A percentile compares a stretch with the other conserved stretches of the same genome.
These are phyloP conservation scores for Silybum marianum DNA, from an alignment of 129 eudicot species.

Conservation along the genomic window DNA sequence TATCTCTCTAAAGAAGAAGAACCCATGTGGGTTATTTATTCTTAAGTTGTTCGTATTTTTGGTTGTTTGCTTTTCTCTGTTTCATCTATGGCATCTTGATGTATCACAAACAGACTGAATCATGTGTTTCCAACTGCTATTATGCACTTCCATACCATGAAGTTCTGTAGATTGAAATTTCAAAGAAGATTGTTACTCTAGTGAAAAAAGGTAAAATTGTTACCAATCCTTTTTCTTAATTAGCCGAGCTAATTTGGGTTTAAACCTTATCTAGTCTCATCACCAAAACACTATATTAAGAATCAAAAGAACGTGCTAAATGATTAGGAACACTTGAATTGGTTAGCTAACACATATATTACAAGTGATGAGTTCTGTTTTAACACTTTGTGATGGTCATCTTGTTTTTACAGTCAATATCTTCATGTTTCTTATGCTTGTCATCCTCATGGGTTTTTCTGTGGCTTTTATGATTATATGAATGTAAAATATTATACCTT, in stretches of 20 bases:
- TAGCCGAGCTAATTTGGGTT: neutral
- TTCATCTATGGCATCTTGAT: neutral
- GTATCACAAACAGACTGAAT: neutral
- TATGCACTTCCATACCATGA: neutral
- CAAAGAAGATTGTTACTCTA: too few species aligned
- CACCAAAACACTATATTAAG: neutral
- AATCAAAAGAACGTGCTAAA: neutral
- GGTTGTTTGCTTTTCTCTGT: neutral
- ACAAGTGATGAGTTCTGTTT: neutral
- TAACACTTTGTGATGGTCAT: neutral
- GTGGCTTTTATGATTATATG: neutral
- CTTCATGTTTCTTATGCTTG: neutral
- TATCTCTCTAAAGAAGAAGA: slow-evolving; percentile 21
- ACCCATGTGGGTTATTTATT: slow-evolving; percentile 2
- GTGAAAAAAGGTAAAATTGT: too few species aligned
- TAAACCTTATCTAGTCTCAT: neutral
- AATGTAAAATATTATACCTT: neutral
- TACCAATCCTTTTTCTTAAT: neutral
- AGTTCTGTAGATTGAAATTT: neutral
- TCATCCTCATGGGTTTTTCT: neutral
- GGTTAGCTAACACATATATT: neutral
- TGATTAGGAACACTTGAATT: neutral
- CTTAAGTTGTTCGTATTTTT: neutral
- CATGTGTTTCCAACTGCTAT: neutral
- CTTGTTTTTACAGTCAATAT: neutral